A percentile compares a stretch with the other conserved stretches of the same genome.
Conservation (phyloP, 2,329 filamentous ascomycete species). For the Paraphaeosphaeria minitans region DNA sequence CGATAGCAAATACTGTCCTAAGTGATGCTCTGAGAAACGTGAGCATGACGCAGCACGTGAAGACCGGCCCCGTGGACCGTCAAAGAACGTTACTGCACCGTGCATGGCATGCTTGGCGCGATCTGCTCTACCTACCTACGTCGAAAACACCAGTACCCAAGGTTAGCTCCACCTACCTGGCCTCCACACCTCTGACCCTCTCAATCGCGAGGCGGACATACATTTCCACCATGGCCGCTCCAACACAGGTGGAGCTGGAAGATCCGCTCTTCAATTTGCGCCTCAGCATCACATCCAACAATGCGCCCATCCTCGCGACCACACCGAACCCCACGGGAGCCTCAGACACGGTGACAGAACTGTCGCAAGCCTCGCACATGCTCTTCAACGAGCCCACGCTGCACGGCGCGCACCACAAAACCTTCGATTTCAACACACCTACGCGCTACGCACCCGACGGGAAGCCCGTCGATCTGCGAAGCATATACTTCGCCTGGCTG, state of each 20-base stretch:
- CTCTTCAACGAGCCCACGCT: conserved; percentile 66
- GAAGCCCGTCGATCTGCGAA: conserved; percentile 80
- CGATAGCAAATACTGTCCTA: too few species aligned
- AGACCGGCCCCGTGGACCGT: too few species aligned
- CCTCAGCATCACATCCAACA: conserved; percentile 75
- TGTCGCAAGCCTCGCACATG: conserved; percentile 62
- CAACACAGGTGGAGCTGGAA: conserved; percentile 34
- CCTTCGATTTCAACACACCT: conserved; percentile 70
- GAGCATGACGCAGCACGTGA: too few species aligned
- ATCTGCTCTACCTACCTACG: neutral
- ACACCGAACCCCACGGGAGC: conserved; percentile 67
- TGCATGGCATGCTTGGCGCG: conserved; percentile 6
- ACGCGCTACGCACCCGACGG: conserved; percentile 82
- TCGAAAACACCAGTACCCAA: conserved; percentile 3
- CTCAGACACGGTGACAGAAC: conserved; percentile 64
- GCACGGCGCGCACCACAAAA: conserved; percentile 54
- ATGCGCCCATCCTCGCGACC: conserved; percentile 73
- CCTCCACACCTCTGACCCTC: neutral
- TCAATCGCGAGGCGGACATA: neutral
- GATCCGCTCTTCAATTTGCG: conserved; percentile 86
- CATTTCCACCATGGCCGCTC: conserved; percentile 27
- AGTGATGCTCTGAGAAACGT: too few species aligned
- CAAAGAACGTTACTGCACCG: conserved; percentile 2
- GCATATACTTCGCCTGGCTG: conserved; percentile 94
- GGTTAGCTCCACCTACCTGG: conserved; percentile 2